phyloP scores from a whole-genome alignment of 148 eudicot genomes.

The Polygonum maritimum region DNA sequence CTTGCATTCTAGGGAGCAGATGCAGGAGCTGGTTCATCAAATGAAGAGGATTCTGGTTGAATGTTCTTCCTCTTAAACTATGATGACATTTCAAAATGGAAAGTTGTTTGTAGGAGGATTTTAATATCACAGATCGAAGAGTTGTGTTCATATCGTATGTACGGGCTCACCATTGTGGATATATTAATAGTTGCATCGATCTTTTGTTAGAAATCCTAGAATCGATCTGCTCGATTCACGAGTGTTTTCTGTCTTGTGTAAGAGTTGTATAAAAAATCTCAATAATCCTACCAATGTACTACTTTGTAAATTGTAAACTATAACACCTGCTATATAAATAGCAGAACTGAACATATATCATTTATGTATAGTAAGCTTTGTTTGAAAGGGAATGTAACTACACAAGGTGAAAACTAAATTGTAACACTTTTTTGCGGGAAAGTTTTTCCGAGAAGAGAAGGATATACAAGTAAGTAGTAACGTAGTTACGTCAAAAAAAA shows the following conservation, averaged over 20 bases:
- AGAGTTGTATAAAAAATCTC: background rate
- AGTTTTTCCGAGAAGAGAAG: too few species aligned
- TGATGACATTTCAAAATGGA: background rate
- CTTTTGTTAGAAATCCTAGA: background rate
- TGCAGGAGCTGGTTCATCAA: slow-evolving; percentile 51
- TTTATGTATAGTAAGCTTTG: too few species aligned
- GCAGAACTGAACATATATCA: background rate
- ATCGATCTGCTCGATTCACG: background rate
- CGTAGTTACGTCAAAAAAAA: background rate
- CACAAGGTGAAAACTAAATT: background rate
- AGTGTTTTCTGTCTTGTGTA: background rate
- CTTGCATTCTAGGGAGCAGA: slow-evolving; percentile 74
- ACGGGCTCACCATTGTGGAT: background rate
- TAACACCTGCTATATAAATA: too few species aligned
- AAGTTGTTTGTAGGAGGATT: too few species aligned
- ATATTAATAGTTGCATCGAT: background rate
- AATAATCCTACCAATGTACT: background rate
- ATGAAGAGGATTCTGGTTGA: slow-evolving; percentile 49
- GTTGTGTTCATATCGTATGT: too few species aligned
- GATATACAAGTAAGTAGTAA: too few species aligned
- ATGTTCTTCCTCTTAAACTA: slow-evolving; percentile 4
- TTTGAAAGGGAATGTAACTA: too few species aligned
- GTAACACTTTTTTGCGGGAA: too few species aligned
- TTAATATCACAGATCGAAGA: too few species aligned
- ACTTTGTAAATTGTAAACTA: background rate